Evolutionary conservation across 441 rosid species (phyloP), one percentile per base, ranked within the genome.

Genomic region (Pelargonium myrrhifolium): DNA sequence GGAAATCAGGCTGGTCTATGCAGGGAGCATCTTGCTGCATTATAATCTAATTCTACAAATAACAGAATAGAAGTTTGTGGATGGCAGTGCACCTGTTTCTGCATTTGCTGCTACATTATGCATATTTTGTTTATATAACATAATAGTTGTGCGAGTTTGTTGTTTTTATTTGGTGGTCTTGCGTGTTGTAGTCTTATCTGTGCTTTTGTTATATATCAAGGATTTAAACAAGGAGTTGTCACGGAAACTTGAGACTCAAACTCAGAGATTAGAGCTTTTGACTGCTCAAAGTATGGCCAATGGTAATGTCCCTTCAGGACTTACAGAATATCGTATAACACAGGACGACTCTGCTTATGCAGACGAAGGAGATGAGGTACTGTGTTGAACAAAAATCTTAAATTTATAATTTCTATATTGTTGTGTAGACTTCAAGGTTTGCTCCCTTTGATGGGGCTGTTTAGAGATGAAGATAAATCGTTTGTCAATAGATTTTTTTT

Each of bases 341-440:
- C 86, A 74, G 72, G 96, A 92, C 68, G 77, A 73, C 71, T 43
- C 81, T 80, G 77, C 89, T 37, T 89, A 85, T 79, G 98, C 96
- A 15, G 99, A 92, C 73, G 99, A 94, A 81, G 99, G 99, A 42
- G 99, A 94, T 64, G 99, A 94, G 99, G 99, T 92, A 80, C 62
- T 76, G 12, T 58, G 10, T 65, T n/a, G 22, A 14, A 45, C 6
- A 47, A 10, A 20, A 28, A 12, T 43, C 9, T 2, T 28, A 0
- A 28, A 28, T 28, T 28, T 28, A 28, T 28, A 28, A 28, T 2
- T 28, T 28, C 3, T 31, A 31, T 31, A 31, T 31, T 4, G 35
- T 4, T 31, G 35, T 31, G 35, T 31, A 3, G 5, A 31, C 35
- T 31, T 31, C 0, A 31, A 31, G 6, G 35, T 3, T 31, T 31